phyloP scores from a whole-genome alignment of 2,329 filamentous ascomycete genomes.

The Exophiala sp. region DNA sequence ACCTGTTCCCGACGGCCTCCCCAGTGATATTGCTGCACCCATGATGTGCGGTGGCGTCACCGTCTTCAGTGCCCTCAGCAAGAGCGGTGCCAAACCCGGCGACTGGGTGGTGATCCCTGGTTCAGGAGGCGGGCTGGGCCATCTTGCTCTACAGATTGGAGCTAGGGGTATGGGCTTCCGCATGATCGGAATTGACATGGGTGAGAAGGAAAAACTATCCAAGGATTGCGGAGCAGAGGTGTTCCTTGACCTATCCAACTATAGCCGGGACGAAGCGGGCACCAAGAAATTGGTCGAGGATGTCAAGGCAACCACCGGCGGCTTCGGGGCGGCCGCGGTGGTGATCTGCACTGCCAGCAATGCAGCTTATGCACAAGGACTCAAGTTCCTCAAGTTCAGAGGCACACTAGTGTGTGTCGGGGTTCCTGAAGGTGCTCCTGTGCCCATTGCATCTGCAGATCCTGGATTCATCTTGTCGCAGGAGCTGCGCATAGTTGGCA shows the following conservation, averaged over 20 bases:
- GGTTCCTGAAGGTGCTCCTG: constrained; percentile 43
- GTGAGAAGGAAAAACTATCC: constrained; percentile 54
- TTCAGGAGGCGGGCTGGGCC: constrained; percentile 59
- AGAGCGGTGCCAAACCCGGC: constrained; percentile 53
- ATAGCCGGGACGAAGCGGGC: constrained; percentile 43
- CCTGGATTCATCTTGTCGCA: constrained; percentile 40
- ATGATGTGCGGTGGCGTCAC: constrained; percentile 55
- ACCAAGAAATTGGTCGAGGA: constrained; percentile 45
- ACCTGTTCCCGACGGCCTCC: constrained; percentile 57
- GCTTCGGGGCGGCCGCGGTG: constrained; percentile 56
- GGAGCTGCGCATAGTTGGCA: constrained; percentile 46
- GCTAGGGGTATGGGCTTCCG: constrained; percentile 56
- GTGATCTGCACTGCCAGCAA: constrained; percentile 52
- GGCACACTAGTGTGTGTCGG: constrained; percentile 50
- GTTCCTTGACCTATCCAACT: constrained; percentile 58
- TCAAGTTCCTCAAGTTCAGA: constrained; percentile 45
- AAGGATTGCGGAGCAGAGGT: constrained; percentile 58
- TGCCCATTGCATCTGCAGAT: constrained; percentile 43
- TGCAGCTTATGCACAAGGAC: constrained; percentile 46
- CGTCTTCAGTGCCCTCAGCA: constrained; percentile 57
- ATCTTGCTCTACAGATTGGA: constrained; percentile 58
- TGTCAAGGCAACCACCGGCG: constrained; percentile 52
- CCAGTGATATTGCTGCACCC: constrained; percentile 57
- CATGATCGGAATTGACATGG: constrained; percentile 61
- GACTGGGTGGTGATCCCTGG: constrained; percentile 57